Base-by-base conservation (phyloP, 306 rosid species). In the Astragalus membranaceus region DNA sequence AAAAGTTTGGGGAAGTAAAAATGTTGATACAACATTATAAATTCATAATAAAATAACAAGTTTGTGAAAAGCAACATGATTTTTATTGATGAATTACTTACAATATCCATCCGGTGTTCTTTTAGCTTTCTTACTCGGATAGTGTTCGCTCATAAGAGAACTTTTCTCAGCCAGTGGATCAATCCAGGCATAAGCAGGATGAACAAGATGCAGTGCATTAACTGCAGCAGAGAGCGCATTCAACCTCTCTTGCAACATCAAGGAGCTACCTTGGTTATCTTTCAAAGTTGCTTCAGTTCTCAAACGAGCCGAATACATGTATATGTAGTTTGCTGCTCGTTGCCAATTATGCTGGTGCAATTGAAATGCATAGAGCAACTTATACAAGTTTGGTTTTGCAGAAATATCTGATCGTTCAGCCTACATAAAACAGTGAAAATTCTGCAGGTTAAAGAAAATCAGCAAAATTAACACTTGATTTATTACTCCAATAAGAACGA, bases 291-390 rank as follows among this genome's bases (percentile, higher is more conserved):
- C 78, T 83, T 88, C 97, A 20, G 73, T 75, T 82, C 72, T 85
- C 87, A 94, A 85, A 72, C 98, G 96, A 80, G 88, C 61, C 42
- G 90, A 81, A 80, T 90, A 90, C 69, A 85, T 76, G 75, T 90
- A 94, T 32, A 94, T 84, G 83, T 87, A 94, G 55, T 76, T 86
- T 32, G 97, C 97, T 67, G 97, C 98, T 50, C 72, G 87, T 66
- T 88, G 87, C 98, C 98, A 90, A 76, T 88, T 90, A 82, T 94
- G 94, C 69, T 71, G 92, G 78, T 88, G 88, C 84, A 85, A 83
- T 90, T 88, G 96, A 84, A 90, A 88, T 29, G 96, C 80, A 88
- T 90, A 94, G 36, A 94, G 96, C 87, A 94, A 81, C 86, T 94
- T 94, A 69, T 88, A 94, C 81, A 88, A 81, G 86, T 87, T 94